phyloP scores from a whole-genome alignment of 139 green algal genomes.

The Bryopsis sp. region DNA sequence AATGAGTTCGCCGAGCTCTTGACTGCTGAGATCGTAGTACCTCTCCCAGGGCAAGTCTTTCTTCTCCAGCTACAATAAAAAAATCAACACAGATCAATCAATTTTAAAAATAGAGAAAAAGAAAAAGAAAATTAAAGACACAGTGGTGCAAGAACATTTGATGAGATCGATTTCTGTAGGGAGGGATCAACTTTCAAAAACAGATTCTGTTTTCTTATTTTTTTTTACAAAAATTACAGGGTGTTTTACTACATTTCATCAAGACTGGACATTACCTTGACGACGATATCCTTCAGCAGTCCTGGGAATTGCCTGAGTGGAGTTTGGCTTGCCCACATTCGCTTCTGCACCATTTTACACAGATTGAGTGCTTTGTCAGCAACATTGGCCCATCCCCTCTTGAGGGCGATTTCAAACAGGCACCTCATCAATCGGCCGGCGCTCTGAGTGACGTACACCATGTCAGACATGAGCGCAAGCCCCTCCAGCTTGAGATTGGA shows the following conservation, averaged over 20 bases:
- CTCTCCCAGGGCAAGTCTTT: constrained; percentile 95
- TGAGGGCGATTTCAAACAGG: constrained; percentile 94
- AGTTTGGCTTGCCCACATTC: constrained; percentile 17
- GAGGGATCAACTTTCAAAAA: no score
- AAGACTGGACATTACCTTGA: no score
- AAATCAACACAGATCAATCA: no score
- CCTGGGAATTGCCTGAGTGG: constrained; percentile 12
- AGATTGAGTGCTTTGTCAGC: constrained; percentile 80
- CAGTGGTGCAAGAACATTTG: no score
- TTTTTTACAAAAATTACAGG: no score
- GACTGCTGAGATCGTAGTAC: constrained; percentile 87
- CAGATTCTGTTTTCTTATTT: no score
- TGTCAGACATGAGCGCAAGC: constrained; percentile 83
- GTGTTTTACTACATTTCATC: no score
- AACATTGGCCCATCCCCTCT: constrained; percentile 82
- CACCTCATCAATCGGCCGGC: constrained; percentile 88
- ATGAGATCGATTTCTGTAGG: no score
- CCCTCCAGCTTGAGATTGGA: constrained; percentile 91
- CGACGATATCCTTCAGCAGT: constrained; percentile 28
- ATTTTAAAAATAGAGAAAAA: no score
- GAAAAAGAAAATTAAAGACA: no score
- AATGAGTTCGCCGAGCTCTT: constrained; percentile 92
- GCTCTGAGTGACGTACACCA: constrained; percentile 94
- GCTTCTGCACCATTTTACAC: constrained; percentile 80
- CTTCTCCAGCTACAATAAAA: constrained; percentile 81